Evolutionary conservation across 306 rosid genomes (phyloP).

Genomic region (Rosa rugosa): DNA sequence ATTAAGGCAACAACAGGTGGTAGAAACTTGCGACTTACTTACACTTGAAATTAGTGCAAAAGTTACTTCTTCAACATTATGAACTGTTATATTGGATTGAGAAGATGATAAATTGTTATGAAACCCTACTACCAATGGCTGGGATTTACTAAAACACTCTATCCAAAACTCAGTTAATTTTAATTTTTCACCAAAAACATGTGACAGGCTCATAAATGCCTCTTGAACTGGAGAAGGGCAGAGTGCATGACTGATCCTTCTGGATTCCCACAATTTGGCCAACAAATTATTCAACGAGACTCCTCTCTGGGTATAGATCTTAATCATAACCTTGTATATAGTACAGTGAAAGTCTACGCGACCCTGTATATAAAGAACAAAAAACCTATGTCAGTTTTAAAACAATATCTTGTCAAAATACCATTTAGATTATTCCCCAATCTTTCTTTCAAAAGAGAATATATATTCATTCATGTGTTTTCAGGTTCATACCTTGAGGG

Average conservation of each 20-base stretch:
- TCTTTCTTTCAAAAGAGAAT: neutral
- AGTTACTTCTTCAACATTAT: constrained; percentile 29
- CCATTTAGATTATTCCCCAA: neutral
- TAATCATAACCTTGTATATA: constrained; percentile 57
- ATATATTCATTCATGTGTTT: neutral
- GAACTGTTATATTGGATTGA: constrained; percentile 46
- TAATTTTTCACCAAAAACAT: constrained; percentile 46
- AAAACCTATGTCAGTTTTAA: neutral
- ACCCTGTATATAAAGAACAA: constrained; percentile 41
- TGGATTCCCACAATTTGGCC: constrained; percentile 66
- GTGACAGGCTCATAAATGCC: constrained; percentile 48
- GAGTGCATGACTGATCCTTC: constrained; percentile 66
- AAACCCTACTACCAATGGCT: constrained; percentile 49
- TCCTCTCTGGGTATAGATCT: constrained; percentile 54
- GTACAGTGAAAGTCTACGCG: constrained; percentile 42
- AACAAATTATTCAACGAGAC: constrained; percentile 56
- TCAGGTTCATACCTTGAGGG: constrained; percentile 59
- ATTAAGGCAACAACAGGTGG: constrained; percentile 14
- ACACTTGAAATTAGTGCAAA: constrained; percentile 61
- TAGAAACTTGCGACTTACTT: constrained; percentile 33
- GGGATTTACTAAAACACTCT: constrained; percentile 47
- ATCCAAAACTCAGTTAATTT: constrained; percentile 55
- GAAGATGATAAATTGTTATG: constrained; percentile 58
- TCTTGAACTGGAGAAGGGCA: constrained; percentile 72
- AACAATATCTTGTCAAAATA: neutral